These are phyloP conservation scores for Hsuehochloa calcarea DNA, from an alignment of 176 grass and related monocot species.

Conservation along the genomic window DNA sequence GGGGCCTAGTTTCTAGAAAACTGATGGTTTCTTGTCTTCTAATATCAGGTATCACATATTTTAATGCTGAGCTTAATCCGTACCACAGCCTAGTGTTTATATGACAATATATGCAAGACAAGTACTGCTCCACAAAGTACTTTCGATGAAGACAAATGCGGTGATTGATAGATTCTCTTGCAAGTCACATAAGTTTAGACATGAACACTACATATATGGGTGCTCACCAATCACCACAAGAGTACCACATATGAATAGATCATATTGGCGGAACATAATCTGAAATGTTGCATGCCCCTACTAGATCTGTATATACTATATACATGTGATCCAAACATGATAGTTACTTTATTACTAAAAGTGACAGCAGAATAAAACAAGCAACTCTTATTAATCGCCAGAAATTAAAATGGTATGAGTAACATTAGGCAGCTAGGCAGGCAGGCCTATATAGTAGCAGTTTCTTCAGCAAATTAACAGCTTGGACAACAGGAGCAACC, in stretches of 20 bases:
- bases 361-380: neutral
- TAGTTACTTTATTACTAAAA: neutral
- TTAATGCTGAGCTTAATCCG: neutral
- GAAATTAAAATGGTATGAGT: neutral
- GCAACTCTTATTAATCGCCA: neutral
- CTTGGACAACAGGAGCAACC: neutral
- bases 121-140: neutral
- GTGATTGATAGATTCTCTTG: neutral
- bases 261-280: neutral
- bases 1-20: too few species aligned
- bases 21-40: too few species aligned
- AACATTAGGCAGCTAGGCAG: neutral
- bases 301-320: neutral
- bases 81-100: neutral
- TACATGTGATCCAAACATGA: neutral
- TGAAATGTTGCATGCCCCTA: neutral
- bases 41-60: neutral
- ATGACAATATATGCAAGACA: neutral
- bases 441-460: neutral
- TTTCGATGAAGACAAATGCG: neutral
- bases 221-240: neutral
- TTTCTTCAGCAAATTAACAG: neutral
- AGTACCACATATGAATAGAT: neutral
- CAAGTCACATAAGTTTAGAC: neutral
- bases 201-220: neutral